These are phyloP conservation scores for Mycosarcoma maydis DNA, from an alignment of 1,284 basidiomycete genomes.

Conservation along the genomic window DNA sequence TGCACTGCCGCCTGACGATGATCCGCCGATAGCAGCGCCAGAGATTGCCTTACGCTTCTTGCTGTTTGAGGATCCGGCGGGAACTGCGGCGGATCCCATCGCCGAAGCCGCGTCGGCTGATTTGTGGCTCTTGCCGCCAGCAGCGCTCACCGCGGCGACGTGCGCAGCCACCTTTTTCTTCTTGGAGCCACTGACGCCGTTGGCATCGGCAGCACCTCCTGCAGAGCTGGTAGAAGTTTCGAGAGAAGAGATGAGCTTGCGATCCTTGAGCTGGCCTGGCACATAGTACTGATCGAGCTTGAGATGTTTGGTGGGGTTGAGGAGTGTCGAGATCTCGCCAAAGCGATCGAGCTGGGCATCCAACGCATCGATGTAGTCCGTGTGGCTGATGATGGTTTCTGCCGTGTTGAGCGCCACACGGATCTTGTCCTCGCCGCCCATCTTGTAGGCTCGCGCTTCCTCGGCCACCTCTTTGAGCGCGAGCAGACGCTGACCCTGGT, in stretches of 20 bases:
- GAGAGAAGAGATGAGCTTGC: slow-evolving; percentile 38
- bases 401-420: slow-evolving; percentile 92
- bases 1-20: slow-evolving; percentile 6
- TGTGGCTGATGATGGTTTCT: slow-evolving; percentile 73
- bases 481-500: slow-evolving; percentile 83
- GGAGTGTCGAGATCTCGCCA: slow-evolving; percentile 47
- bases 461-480: slow-evolving; percentile 92
- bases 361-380: slow-evolving; percentile 63
- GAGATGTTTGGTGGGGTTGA: slow-evolving; percentile 50
- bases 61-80: slow-evolving; percentile 19
- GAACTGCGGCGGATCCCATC: slow-evolving; percentile 15
- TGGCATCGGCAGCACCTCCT: slow-evolving; percentile 9
- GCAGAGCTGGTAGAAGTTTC: slow-evolving; percentile 10
- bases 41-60: slow-evolving; percentile 48
- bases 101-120: slow-evolving; percentile 21
- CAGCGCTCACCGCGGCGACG: slow-evolving; percentile 16
- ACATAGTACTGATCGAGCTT: slow-evolving; percentile 49
- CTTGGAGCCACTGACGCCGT: slow-evolving; percentile 22
- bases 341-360: slow-evolving; percentile 55
- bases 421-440: slow-evolving; percentile 98
- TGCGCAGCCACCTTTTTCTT: slow-evolving; percentile 44
- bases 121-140: slow-evolving; percentile 35
- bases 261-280: slow-evolving; percentile 42
- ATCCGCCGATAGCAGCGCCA: slow-evolving; percentile 14
- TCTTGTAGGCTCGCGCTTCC: slow-evolving; percentile 87